A percentile compares a stretch with the other conserved stretches of the same genome.
Conservation (phyloP, 2,329 filamentous ascomycete genomes). For the Grosmannia clavigera region DNA sequence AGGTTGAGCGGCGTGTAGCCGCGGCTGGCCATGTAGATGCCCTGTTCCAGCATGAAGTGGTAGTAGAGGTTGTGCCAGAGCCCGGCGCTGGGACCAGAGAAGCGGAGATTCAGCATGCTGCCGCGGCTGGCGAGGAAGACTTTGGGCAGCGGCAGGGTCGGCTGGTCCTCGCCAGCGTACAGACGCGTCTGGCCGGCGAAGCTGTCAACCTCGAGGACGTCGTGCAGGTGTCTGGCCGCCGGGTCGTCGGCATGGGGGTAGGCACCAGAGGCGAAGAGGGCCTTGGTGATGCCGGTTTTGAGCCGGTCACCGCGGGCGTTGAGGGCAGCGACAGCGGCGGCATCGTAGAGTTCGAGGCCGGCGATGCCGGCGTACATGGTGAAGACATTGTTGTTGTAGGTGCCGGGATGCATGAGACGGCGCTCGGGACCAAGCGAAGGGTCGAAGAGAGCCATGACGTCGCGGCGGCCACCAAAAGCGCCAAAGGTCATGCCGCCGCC, state of each 20-base stretch:
- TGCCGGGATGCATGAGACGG: conserved; percentile 40
- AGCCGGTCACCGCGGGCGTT: conserved; percentile 21
- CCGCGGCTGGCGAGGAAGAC: conserved; percentile 16
- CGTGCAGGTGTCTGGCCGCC: not conserved
- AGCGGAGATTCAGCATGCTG: conserved; percentile 21
- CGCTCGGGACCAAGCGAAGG: conserved; percentile 46
- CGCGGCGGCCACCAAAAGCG: conserved; percentile 38
- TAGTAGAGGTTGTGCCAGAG: conserved; percentile 13
- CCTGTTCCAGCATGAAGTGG: conserved; percentile 16
- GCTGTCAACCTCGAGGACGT: conserved; percentile 10
- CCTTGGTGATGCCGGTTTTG: conserved; percentile 11
- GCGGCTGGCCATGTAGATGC: conserved; percentile 15
- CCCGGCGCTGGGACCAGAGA: conserved; percentile 21
- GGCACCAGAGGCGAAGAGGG: conserved; percentile 17
- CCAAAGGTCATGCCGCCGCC: conserved; percentile 48
- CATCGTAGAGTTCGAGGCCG: conserved; percentile 24
- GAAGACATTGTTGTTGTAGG: conserved; percentile 50
- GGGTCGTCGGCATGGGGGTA: conserved; percentile 14
- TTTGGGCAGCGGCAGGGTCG: conserved; percentile 4
- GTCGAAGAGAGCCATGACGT: conserved; percentile 65
- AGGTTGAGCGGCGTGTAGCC: conserved; percentile 15
- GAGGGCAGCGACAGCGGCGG: conserved; percentile 19
- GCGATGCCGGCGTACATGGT: conserved; percentile 43
- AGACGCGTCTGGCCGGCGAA: conserved; percentile 1
- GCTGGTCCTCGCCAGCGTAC: conserved; percentile 1